A percentile compares a stretch with the other conserved stretches of the same genome.
These are phyloP conservation scores for Rubia balearica DNA, from an alignment of 305 asterid species.

Conservation along the genomic window DNA sequence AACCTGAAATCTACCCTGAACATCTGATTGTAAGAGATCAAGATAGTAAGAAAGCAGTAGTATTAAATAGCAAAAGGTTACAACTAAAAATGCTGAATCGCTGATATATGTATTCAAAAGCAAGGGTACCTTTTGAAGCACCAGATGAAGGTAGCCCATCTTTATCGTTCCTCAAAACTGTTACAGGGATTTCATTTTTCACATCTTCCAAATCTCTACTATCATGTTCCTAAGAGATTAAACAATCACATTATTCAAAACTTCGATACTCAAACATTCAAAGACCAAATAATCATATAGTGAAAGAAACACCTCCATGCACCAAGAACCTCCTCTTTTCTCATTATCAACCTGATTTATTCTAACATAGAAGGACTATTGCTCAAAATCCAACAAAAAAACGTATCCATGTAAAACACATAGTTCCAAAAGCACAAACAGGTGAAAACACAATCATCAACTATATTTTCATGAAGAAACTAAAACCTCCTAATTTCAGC, in stretches of 20 bases:
- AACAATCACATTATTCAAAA: neutral
- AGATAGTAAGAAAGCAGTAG: neutral
- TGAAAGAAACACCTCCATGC: slow-evolving; percentile 11
- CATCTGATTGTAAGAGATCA: slow-evolving; percentile 2
- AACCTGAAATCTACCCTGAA: slow-evolving; percentile 77
- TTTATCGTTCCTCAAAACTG: slow-evolving; percentile 37
- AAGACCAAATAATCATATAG: neutral
- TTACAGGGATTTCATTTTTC: slow-evolving; percentile 32
- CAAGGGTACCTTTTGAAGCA: slow-evolving; percentile 44
- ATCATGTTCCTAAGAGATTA: slow-evolving; percentile 40
- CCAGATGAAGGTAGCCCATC: slow-evolving; percentile 34
- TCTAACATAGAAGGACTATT: no score
- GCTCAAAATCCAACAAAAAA: no score
- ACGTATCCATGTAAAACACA: no score
- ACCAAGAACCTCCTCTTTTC: no score
- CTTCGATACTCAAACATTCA: neutral
- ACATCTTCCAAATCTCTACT: slow-evolving; percentile 25
- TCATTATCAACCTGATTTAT: no score
- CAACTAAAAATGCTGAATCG: neutral
- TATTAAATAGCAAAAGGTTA: neutral
- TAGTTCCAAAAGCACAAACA: no score
- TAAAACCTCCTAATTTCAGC: no score
- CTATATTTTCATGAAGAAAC: no score
- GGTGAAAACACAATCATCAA: no score
- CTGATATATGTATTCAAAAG: neutral